A percentile compares a stretch with the other conserved stretches of the same genome.
Conservation (phyloP, 1,139 yeast species). For the Petasospora fabianii region DNA sequence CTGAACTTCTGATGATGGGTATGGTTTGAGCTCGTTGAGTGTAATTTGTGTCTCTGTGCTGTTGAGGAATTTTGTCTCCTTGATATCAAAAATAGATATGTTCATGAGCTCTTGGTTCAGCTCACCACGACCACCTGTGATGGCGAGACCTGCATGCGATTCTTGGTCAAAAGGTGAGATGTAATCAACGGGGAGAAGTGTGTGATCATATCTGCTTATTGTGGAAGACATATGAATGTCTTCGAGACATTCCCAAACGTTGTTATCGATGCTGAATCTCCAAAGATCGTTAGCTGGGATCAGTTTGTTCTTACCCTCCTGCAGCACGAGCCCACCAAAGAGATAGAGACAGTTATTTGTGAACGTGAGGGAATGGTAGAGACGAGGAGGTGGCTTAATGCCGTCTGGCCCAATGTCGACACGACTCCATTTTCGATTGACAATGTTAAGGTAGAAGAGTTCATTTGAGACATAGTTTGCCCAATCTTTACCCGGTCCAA, state of each 20-base stretch:
- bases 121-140: slow-evolving; percentile 58
- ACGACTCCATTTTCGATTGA: slow-evolving; percentile 54
- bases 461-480: slow-evolving; percentile 43
- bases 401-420: slow-evolving; percentile 27
- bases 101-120: slow-evolving; percentile 39
- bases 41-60: slow-evolving; percentile 27
- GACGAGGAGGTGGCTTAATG: slow-evolving; percentile 46
- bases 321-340: slow-evolving; percentile 56
- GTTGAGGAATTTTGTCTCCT: slow-evolving; percentile 43
- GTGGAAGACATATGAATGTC: slow-evolving; percentile 36
- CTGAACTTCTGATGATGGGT: slow-evolving; percentile 10
- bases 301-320: slow-evolving; percentile 31
- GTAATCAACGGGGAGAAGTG: slow-evolving; percentile 43
- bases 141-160: slow-evolving; percentile 51
- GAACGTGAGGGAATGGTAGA: slow-evolving; percentile 56
- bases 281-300: slow-evolving; percentile 61
- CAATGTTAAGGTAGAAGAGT: slow-evolving; percentile 51
- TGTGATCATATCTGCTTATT: slow-evolving; percentile 47
- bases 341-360: slow-evolving; percentile 48
- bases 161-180: slow-evolving; percentile 40
- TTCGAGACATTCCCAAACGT: slow-evolving; percentile 49
- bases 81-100: slow-evolving; percentile 52
- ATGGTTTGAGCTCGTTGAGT: slow-evolving; percentile 26
- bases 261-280: slow-evolving; percentile 52
- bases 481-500: slow-evolving; percentile 8